A percentile compares a stretch with the other conserved stretches of the same genome.
These are phyloP conservation scores for Pseudonectria buxi DNA, from an alignment of 2,329 filamentous ascomycete genomes.

Conservation along the genomic window DNA sequence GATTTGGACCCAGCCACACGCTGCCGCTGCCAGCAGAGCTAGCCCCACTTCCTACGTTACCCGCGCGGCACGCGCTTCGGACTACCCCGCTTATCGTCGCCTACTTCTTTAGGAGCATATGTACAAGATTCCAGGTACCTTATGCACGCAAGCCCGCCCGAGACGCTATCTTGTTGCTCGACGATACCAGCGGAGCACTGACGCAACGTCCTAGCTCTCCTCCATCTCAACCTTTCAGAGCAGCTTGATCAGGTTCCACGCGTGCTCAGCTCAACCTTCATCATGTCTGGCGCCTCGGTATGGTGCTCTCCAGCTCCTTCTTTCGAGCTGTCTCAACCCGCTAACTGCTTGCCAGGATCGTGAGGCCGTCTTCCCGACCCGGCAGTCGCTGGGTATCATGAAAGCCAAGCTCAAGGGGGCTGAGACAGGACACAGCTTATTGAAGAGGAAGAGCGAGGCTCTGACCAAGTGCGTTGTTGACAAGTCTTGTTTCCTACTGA, in stretches of 20 bases:
- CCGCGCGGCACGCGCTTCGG: no score
- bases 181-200: conserved; percentile 3
- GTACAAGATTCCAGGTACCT: no score
- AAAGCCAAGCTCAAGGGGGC: conserved; percentile 96
- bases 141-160: no score
- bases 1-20: no score
- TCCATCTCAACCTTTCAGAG: conserved; percentile 4
- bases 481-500: not conserved
- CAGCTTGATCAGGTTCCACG: conserved; percentile 1
- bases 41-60: no score
- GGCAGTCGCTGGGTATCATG: conserved; percentile 94
- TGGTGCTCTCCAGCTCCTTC: not conserved
- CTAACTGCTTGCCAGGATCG: conserved; percentile 58
- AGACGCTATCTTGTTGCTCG: conserved; percentile 8
- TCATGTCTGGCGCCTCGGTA: conserved; percentile 30
- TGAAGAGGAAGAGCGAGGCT: conserved; percentile 97
- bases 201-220: conserved; percentile 8
- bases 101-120: no score
- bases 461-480: conserved; percentile 71
- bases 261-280: conserved; percentile 6
- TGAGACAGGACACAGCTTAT: conserved; percentile 82
- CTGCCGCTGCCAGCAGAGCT: no score
- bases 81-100: no score
- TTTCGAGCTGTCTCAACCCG: not conserved
- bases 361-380: conserved; percentile 95